phyloP scores from a whole-genome alignment of 2,329 filamentous ascomycete genomes.

The Xylaria sp. region DNA sequence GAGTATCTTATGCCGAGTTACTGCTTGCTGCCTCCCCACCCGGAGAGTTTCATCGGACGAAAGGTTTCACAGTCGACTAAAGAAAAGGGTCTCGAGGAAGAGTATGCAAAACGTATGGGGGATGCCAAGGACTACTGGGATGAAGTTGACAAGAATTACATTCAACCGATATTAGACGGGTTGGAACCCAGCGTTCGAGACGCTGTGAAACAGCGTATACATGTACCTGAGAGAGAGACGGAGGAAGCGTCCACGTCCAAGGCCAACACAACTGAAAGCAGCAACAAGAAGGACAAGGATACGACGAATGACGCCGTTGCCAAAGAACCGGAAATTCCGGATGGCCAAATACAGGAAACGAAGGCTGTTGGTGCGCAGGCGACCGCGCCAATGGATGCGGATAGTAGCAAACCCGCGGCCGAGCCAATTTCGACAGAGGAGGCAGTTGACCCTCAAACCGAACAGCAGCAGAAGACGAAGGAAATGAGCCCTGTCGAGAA shows the following conservation, averaged over 20 bases:
- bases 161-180: conserved; percentile 70
- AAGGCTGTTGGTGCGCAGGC: conserved; percentile 24
- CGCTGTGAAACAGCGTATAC: conserved; percentile 67
- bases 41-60: conserved; percentile 82
- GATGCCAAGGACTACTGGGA: conserved; percentile 86
- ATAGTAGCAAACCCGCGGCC: conserved; percentile 26
- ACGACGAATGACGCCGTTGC: not conserved
- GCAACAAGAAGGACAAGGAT: conserved; percentile 19
- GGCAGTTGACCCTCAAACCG: conserved; percentile 17
- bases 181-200: conserved; percentile 68
- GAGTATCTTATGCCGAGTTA: conserved; percentile 96
- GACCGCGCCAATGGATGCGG: conserved; percentile 35
- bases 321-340: conserved; percentile 17
- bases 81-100: conserved; percentile 73
- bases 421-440: conserved; percentile 28
- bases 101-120: conserved; percentile 70
- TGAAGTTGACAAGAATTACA: conserved; percentile 77
- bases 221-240: conserved; percentile 42
- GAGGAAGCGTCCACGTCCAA: conserved; percentile 21
- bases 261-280: conserved; percentile 11
- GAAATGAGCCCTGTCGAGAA: conserved; percentile 61
- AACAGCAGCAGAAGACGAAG: conserved; percentile 42
- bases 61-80: conserved; percentile 80
- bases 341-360: conserved; percentile 1
- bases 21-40: conserved; percentile 89